Evolutionary conservation across 1,284 basidiomycete genomes (phyloP), one percentile per base, ranked within the genome.

Genomic region (Ceratobasidium sp.): DNA sequence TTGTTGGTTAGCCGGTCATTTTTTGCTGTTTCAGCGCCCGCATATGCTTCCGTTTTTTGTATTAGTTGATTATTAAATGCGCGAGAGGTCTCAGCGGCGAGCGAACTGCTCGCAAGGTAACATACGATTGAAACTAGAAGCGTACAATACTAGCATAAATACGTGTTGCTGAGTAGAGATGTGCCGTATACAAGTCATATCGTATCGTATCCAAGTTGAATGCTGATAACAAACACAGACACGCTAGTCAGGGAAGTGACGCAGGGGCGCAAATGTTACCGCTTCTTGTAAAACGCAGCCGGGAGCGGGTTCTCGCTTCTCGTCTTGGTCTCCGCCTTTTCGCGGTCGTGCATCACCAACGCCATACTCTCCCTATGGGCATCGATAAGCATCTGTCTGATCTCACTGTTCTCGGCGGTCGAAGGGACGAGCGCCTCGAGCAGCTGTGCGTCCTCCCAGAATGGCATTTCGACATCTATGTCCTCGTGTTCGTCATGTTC

Each of bases 241-340:
- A 38, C 35, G 11, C 35, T 11, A 5, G 35, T 38, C 35, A 38
- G 35, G 35, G 55, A 35, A 18, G 32, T 41, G 55, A 38, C 14
- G 18, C 35, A 58, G 35, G 55, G 26, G 30, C 26, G 16, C 18
- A 35, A 18, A 21, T 18, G 41, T 52, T 57, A 69, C 21, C 50
- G 64, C 21, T 57, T 69, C 64, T 69, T 69, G 64, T 69, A 69
- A 46, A 69, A 69, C 35, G 50, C 50, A 30, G 64, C 64, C 21
- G 64, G 64, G 13, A 69, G 38, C 3, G 64, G 64, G 16, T 69
- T 69, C 38, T 69, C 64, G 32, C 26, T 69, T 52, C 64, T 69
- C 38, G 64, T 30, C 52, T 35, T 69, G 9, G 57, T 59, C n/a
- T 69, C 64, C 55, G 38, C 38, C 41, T 57, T 69, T 57, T 69